Evolutionary conservation across 2,329 filamentous ascomycete genomes (phyloP), one percentile per base, ranked within the genome.

Genomic region (Penicillium verrucosum): DNA sequence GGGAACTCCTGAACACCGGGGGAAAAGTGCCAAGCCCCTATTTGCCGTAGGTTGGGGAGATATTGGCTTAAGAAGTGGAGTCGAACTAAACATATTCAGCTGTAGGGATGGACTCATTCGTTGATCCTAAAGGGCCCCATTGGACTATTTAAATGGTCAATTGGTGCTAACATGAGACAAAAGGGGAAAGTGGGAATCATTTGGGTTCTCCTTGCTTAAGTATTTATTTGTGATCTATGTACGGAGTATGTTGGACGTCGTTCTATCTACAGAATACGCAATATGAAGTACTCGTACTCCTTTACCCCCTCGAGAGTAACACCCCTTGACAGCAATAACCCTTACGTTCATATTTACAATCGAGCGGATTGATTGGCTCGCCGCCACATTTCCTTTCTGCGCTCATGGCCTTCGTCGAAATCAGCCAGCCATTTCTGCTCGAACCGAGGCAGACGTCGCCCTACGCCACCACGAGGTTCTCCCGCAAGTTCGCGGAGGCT

Each of bases 351-450:
- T 1, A 37, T 36, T 47, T 44, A 56, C 32, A 58, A 37, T 5
- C 43, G 53, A 5, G 63, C 67, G 5, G 54, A 54, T 45, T 70
- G 73, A 64, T 85, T 86, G 23, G 78, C 66, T 48, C 77, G 74
- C 65, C 71, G 73, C 84, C 84, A 86, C 82, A 85, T 84, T 8
- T 73, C 72, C 69, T 82, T 85, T 47, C 84, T 76, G 58, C 75
- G 71, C 64, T 85, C 78, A 65, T 85, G 81, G 0, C 82, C 84
- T 3, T 75, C 76, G 64, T 83, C 75, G 56, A 86, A 86, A 51
- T 66, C 60, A 38, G 70, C 65, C 29, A 70, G 62, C 75, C 76
- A 78, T 23, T 69, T 69, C 27, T 70, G 68, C 12, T 80, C 73
- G 51, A 80, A 81, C 2, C 66, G 68, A 1, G 78, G 77, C 30